Evolutionary conservation across 306 rosid species (phyloP), one percentile per base, ranked within the genome.

Genomic region (Malus orientalis): DNA sequence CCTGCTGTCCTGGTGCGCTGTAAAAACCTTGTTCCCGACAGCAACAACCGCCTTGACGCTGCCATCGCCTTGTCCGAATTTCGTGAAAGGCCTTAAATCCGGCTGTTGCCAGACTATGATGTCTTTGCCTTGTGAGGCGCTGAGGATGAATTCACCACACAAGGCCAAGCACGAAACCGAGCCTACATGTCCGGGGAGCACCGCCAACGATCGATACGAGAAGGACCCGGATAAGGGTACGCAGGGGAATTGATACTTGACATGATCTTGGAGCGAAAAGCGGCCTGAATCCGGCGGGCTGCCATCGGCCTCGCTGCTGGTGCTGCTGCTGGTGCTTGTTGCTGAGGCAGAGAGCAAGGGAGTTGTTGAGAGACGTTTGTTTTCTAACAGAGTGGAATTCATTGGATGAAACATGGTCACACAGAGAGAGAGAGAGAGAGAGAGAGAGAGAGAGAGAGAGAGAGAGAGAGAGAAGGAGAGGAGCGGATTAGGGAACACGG

Each of bases 41-140:
- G 90, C 70, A 18, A 81, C 98, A 9, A 95, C 87, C 0, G 98
- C 97, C 58, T 95, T 95, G 0, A 95, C 96, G 0, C 96, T 90
- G 1, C 98, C 98, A 4, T 89, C 96, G 0, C 98, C 98, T 32
- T 91, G 96, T 14, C 98, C 98, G 44, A 95, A 95, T 74, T 88
- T 85, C 0, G 95, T 82, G 60, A 92, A 92, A 14, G 83, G 67
- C 84, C 78, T 88, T 55, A 95, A 82, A 74, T 92, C 96, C 22
- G 96, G 98, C 65, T 95, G 96, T 40, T 95, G 96, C 98, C 98
- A 92, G 0, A 90, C 96, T 20, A 92, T 89, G 64, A 95, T 92
- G 71, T 95, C 97, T 45, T 87, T 92, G 0, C 97, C 95, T 18
- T 90, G 93, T 22, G 97, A 95, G 5, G 96, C 98, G 66, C 98